A percentile compares a stretch with the other conserved stretches of the same genome.
These are phyloP conservation scores for Colletotrichum lupini DNA, from an alignment of 2,329 filamentous ascomycete genomes.

Conservation along the genomic window DNA sequence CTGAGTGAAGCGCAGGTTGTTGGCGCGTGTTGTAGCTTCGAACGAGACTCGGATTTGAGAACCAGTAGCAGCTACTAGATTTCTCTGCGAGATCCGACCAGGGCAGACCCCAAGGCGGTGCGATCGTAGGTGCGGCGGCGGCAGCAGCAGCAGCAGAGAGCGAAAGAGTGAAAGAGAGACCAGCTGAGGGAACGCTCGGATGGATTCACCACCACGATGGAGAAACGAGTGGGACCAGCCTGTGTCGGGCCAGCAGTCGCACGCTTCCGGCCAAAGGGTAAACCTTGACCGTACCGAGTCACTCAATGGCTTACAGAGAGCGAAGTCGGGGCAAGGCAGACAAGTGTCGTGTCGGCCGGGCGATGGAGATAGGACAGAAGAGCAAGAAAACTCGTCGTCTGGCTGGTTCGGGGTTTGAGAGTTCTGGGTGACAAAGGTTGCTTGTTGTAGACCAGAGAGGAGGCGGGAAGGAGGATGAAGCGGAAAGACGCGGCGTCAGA, in stretches of 20 bases:
- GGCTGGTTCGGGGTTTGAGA: neutral
- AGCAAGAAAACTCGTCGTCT: neutral
- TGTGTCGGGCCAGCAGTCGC: conserved; percentile 19
- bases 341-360: conserved; percentile 4
- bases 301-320: conserved; percentile 18
- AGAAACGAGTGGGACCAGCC: conserved; percentile 35
- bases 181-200: conserved; percentile 29
- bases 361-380: neutral
- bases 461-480: conserved; percentile 10
- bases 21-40: conserved; percentile 20
- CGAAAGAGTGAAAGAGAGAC: neutral
- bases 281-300: conserved; percentile 14
- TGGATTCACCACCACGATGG: conserved; percentile 26
- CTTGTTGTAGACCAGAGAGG: conserved; percentile 1
- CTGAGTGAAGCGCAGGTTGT: conserved; percentile 5
- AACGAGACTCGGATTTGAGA: neutral
- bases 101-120: conserved; percentile 16
- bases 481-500: conserved; percentile 10
- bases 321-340: neutral
- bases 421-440: neutral
- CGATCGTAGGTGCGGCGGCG: conserved; percentile 18
- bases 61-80: conserved; percentile 18
- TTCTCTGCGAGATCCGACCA: conserved; percentile 12
- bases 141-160: conserved; percentile 5
- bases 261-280: conserved; percentile 30